phyloP scores from a whole-genome alignment of 345 rosid species.

The Pelargonium nanum region DNA sequence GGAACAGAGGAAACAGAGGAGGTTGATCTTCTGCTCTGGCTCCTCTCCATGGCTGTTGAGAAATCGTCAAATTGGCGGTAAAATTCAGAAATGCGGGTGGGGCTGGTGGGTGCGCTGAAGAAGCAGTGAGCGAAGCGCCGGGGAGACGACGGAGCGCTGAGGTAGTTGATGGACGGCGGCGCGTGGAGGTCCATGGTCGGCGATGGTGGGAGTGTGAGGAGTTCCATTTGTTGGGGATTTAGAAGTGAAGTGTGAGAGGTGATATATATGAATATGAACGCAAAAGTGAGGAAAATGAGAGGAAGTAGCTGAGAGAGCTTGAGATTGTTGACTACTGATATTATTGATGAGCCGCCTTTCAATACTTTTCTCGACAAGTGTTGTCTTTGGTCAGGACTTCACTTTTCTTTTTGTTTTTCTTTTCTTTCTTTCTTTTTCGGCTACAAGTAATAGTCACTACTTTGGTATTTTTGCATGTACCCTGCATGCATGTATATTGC shows the following conservation, averaged over 20 bases:
- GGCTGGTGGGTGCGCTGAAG: conserved; percentile 72
- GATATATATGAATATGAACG: not conserved
- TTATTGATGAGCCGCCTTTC: conserved; percentile 8
- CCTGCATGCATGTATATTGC: too few relatives aligned
- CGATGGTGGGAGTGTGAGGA: conserved; percentile 27
- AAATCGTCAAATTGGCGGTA: conserved; percentile 35
- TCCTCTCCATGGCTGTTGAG: conserved; percentile 1
- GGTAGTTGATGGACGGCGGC: conserved; percentile 20
- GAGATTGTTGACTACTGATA: conserved; percentile 31
- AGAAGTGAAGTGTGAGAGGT: conserved; percentile 6
- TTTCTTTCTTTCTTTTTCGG: too few relatives aligned
- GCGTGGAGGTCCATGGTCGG: conserved; percentile 38
- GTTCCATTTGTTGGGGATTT: not conserved
- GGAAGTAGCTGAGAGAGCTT: conserved; percentile 1
- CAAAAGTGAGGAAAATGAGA: conserved; percentile 11
- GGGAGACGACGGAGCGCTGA: conserved; percentile 65
- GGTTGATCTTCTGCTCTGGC: not conserved
- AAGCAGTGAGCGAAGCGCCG: conserved; percentile 39
- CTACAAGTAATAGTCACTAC: too few relatives aligned
- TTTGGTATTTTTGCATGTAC: too few relatives aligned
- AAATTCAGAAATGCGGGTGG: conserved; percentile 45
- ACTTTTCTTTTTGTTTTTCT: too few relatives aligned
- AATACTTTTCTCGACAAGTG: too few relatives aligned
- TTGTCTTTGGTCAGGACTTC: too few relatives aligned
- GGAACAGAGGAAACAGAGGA: conserved; percentile 28